Evolutionary conservation across 2,329 filamentous ascomycete genomes (phyloP), one percentile per base, ranked within the genome.

Genomic region (Cercospora canescens): DNA sequence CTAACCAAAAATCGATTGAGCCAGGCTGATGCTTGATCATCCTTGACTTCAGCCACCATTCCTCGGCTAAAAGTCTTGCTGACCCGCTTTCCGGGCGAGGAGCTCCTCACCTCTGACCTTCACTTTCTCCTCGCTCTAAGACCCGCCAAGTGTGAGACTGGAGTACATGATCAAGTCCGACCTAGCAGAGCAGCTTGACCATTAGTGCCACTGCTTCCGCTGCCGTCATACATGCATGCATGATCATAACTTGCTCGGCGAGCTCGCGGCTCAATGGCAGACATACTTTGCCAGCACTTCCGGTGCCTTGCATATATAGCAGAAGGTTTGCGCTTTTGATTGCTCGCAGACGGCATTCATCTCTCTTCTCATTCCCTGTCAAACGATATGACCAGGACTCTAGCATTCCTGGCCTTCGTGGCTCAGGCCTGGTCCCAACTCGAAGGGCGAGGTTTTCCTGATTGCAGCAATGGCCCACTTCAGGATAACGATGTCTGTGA

Each of bases 401-500:
- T 61, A 26, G 39, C 45, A 35, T 16, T 50, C 21, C 18, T 61
- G 30, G 64, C 64, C 8, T 54, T 66, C 18, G 60, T 28, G 3
- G 64, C 59, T 34, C 50, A 60, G 28, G 64, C 54, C 32, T 57
- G 11, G 30, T 54, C 59, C 34, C 64, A 66, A 34, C 64, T 66
- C 37, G 39, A 62, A 34, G 72, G 69, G 24, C 60, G 72, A 60
- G 72, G 71, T 24, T 75, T 85, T 65, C 85, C 85, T 1, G 84
- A 86, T 68, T 87, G 85, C 69, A 71, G 72, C 8, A 82, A 81
- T 74, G 84, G 84, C 0, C 85, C 84, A 0, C 73, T 86, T 48
- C 81, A 77, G 56, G 80, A 81, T 35, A 84, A 83, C 45, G 76
- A 79, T 3, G 82, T 88, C 12, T 88, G 86, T 70, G 78, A 88